Conservation (phyloP, 805 yeast genomes). For the Saccharomycopsis babjevae region DNA sequence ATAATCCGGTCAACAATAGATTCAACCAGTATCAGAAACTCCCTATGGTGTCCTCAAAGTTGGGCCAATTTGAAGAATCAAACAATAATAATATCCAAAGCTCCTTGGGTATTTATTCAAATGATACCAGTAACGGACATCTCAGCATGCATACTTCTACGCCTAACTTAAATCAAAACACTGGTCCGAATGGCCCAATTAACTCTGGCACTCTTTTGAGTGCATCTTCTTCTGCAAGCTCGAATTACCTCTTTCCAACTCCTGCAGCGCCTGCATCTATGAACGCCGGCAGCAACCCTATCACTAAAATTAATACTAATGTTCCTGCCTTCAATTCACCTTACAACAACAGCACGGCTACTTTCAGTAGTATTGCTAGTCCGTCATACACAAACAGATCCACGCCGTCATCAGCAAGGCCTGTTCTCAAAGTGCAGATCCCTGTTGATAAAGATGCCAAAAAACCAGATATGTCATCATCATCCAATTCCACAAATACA, state of each 20-base stretch:
- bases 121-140: neutral
- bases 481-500: neutral
- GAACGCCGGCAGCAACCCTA: neutral
- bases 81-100: neutral
- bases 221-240: neutral
- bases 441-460: conserved; percentile 34
- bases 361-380: conserved; percentile 1
- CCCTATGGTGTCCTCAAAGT: conserved; percentile 10
- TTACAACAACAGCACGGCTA: neutral
- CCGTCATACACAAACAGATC: conserved; percentile 17
- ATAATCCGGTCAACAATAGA: conserved; percentile 3
- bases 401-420: conserved; percentile 30
- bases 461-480: neutral
- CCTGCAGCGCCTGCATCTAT: conserved; percentile 1
- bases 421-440: conserved; percentile 55
- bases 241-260: conserved; percentile 16
- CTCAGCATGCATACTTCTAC: neutral
- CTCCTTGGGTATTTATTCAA: neutral
- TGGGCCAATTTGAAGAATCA: conserved; percentile 7
- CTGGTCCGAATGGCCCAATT: neutral
- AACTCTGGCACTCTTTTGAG: neutral
- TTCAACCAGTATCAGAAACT: conserved; percentile 10
- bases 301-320: neutral
- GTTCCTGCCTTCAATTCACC: neutral
- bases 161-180: neutral